Conservation (phyloP, 495 filamentous ascomycete genomes). For the Xylaria cubensis region DNA sequence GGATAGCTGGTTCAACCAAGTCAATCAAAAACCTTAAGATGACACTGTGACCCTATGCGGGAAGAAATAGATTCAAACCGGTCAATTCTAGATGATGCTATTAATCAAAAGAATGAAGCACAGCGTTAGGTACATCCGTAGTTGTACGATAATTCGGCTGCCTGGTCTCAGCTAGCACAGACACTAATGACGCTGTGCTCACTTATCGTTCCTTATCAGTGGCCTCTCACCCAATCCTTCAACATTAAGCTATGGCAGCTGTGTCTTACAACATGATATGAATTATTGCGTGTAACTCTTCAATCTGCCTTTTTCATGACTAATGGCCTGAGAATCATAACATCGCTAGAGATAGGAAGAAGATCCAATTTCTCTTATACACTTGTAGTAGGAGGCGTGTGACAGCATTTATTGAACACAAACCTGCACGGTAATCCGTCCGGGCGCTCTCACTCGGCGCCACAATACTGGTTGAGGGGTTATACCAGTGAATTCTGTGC, state of each 20-base stretch:
- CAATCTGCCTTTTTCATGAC: not conserved
- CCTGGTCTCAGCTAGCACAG: constrained; percentile 4
- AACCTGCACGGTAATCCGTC: not conserved
- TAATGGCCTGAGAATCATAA: not conserved
- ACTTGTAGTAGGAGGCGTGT: not conserved
- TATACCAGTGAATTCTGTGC: not conserved
- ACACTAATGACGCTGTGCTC: constrained; percentile 6
- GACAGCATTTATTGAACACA: not conserved
- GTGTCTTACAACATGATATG: not conserved
- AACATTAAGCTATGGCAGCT: not conserved
- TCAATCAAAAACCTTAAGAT: not conserved
- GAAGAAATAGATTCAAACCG: not conserved
- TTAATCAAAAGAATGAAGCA: not conserved
- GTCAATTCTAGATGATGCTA: not conserved
- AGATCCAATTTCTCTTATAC: not conserved
- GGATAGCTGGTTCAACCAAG: not conserved
- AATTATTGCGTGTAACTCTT: not conserved
- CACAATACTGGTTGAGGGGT: not conserved
- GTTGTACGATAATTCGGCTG: constrained; percentile 15
- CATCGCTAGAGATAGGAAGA: not conserved
- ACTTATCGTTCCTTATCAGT: not conserved
- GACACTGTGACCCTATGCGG: not conserved
- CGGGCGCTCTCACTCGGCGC: not conserved
- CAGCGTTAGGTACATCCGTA: not conserved
- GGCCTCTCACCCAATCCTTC: not conserved